Evolutionary conservation across 1,284 basidiomycete species (phyloP).

Genomic region (Ganoderma resinaceum): DNA sequence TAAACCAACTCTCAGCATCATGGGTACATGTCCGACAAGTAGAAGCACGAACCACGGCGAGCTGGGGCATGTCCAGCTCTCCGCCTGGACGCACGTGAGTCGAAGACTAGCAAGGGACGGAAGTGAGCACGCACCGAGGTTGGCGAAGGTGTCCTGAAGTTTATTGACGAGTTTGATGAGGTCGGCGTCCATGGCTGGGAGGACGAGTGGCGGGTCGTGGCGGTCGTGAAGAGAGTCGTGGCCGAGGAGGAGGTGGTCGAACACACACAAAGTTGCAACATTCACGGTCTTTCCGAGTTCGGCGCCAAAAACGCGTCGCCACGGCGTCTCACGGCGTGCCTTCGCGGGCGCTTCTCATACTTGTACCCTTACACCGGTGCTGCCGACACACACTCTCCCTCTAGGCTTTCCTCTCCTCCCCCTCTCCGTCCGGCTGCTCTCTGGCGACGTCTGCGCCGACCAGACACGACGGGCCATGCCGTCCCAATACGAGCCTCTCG

Average conservation of each 20-base stretch:
- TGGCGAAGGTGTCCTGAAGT: slow-evolving; percentile 90
- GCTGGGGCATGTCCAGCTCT: slow-evolving; percentile 87
- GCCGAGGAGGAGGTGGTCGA: slow-evolving; percentile 2
- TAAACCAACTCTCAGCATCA: slow-evolving; percentile 36
- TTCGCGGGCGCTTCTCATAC: slow-evolving; percentile 6
- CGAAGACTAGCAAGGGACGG: slow-evolving; percentile 15
- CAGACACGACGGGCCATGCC: slow-evolving; percentile 26
- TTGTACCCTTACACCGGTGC: not conserved
- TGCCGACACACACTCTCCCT: slow-evolving; percentile 2
- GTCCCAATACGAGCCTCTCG: slow-evolving; percentile 32
- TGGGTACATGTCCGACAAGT: not conserved
- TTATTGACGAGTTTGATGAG: slow-evolving; percentile 96
- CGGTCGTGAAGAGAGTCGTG: slow-evolving; percentile 25
- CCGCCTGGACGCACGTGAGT: slow-evolving; percentile 59
- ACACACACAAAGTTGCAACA: not conserved
- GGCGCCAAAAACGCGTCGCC: slow-evolving; percentile 34
- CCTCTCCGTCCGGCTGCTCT: not conserved
- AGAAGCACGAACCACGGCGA: slow-evolving; percentile 66
- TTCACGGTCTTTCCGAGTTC: not conserved
- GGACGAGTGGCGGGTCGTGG: slow-evolving; percentile 23
- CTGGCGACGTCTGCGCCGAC: slow-evolving; percentile 6
- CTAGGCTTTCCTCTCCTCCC: not conserved
- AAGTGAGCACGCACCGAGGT: slow-evolving; percentile 64
- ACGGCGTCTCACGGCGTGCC: slow-evolving; percentile 26
- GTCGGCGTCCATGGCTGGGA: slow-evolving; percentile 83